These are phyloP conservation scores for Xanthoconium separans DNA, from an alignment of 1,284 basidiomycete species.

Conservation along the genomic window DNA sequence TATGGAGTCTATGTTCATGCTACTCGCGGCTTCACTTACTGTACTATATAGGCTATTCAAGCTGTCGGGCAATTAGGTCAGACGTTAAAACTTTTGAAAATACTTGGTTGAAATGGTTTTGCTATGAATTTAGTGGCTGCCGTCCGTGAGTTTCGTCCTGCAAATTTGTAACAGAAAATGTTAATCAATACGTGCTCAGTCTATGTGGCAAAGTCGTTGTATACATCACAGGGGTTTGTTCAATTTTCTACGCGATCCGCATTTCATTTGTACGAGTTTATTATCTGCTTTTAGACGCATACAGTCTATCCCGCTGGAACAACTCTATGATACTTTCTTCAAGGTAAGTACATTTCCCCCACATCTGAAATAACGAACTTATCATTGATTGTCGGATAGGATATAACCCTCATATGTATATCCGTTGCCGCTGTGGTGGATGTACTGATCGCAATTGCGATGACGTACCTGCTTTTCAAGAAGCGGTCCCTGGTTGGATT, in stretches of 20 bases:
- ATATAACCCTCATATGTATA: background rate
- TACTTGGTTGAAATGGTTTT: background rate
- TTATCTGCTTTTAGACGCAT: background rate
- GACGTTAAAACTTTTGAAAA: background rate
- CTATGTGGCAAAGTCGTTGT: background rate
- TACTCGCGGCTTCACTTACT: too few species aligned
- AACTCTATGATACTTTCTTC: background rate
- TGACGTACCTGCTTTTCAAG: slow-evolving; percentile 10
- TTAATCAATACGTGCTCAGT: background rate
- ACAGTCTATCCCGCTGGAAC: background rate
- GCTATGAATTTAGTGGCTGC: background rate
- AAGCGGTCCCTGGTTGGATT: background rate
- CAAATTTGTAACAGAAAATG: background rate
- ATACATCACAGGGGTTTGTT: slow-evolving; percentile 8
- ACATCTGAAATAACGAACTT: background rate
- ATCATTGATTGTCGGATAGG: background rate
- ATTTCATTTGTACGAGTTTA: background rate
- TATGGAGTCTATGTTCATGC: background rate
- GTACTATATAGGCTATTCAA: background rate
- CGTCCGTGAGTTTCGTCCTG: background rate
- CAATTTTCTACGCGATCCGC: too few species aligned
- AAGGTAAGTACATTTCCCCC: background rate
- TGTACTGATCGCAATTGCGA: slow-evolving; percentile 5
- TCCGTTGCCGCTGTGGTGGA: background rate
- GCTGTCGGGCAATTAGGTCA: slow-evolving; percentile 4